Percentiles rank a stretch among this genome's conserved stretches.
Conservation (phyloP, 805 yeast species). For the Wickerhamiella kurtzmanii region DNA sequence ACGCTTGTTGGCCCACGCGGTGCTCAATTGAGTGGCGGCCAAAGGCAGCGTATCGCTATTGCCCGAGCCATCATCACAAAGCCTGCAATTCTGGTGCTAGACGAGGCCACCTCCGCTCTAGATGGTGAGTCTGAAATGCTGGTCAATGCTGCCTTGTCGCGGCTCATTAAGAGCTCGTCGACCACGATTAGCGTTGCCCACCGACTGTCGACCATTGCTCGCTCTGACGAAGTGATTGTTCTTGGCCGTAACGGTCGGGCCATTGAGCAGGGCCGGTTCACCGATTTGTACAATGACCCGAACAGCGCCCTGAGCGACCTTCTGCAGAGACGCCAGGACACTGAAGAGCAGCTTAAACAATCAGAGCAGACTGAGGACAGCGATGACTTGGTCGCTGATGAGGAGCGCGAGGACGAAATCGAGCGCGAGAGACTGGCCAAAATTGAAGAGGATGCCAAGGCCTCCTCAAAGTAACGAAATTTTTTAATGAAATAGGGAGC, state of each 20-base stretch:
- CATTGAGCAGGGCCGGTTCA: constrained; percentile 55
- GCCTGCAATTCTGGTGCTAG: constrained; percentile 72
- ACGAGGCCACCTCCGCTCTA: constrained; percentile 90
- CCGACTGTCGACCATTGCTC: constrained; percentile 71
- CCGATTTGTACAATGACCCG: constrained; percentile 35
- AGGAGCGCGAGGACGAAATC: constrained; percentile 8
- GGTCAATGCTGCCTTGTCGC: constrained; percentile 57
- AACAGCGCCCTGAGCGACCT: constrained; percentile 34
- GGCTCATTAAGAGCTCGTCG: constrained; percentile 40
- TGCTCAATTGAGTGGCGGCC: constrained; percentile 87
- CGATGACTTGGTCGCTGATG: constrained; percentile 3
- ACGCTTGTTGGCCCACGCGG: constrained; percentile 81
- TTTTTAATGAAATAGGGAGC: neutral
- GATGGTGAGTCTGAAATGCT: constrained; percentile 81
- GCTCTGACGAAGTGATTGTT: constrained; percentile 71
- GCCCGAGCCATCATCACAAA: constrained; percentile 73
- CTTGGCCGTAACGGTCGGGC: constrained; percentile 61
- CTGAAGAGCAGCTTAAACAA: constrained; percentile 2
- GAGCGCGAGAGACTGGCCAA: constrained; percentile 5
- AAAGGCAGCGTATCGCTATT: constrained; percentile 81
- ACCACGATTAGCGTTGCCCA: constrained; percentile 84
- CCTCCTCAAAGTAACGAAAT: neutral
- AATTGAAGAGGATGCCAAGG: constrained; percentile 6
- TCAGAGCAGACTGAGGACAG: neutral
- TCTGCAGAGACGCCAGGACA: constrained; percentile 20